Percentiles rank a stretch among this genome's conserved stretches.
Evolutionary conservation across 805 yeast species (phyloP).

Genomic region (Priceomyces melissophilus): DNA sequence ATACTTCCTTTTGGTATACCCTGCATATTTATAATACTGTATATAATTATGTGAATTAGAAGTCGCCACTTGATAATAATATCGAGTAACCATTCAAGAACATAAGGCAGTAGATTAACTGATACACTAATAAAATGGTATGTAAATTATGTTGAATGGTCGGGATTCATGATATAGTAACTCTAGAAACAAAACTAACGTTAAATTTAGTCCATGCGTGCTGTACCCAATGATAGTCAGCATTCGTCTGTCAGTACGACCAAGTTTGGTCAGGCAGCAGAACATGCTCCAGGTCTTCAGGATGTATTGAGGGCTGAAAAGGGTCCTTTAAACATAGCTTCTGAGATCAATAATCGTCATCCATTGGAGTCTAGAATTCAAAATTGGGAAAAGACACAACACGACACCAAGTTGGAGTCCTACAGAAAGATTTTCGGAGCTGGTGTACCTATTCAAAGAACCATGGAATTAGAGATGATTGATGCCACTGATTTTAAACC

Average conservation of each 20-base stretch:
- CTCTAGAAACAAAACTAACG: too few relatives aligned
- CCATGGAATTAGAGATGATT: constrained; percentile 79
- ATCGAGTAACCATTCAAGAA: too few relatives aligned
- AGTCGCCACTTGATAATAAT: too few relatives aligned
- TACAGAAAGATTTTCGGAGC: constrained; percentile 85
- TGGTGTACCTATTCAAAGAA: constrained; percentile 88
- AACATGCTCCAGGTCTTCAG: constrained; percentile 66
- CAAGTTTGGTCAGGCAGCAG: constrained; percentile 52
- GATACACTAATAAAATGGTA: too few relatives aligned
- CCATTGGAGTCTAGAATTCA: constrained; percentile 76
- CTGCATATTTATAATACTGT: too few relatives aligned
- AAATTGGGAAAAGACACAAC: constrained; percentile 79
- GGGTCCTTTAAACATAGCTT: constrained; percentile 58
- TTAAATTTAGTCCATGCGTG: constrained; percentile 42
- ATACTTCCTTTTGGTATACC: too few relatives aligned
- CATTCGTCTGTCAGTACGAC: constrained; percentile 48
- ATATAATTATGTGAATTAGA: too few relatives aligned
- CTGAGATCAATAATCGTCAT: constrained; percentile 73
- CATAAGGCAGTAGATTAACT: too few relatives aligned
- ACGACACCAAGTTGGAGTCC: constrained; percentile 65
- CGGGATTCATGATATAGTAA: too few relatives aligned
- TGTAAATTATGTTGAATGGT: too few relatives aligned
- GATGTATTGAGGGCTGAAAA: constrained; percentile 64
- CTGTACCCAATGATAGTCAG: constrained; percentile 52
- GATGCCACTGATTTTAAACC: constrained; percentile 71